Conservation (phyloP, 352 stramenopile genomes). For the Phytophthora litchii region DNA sequence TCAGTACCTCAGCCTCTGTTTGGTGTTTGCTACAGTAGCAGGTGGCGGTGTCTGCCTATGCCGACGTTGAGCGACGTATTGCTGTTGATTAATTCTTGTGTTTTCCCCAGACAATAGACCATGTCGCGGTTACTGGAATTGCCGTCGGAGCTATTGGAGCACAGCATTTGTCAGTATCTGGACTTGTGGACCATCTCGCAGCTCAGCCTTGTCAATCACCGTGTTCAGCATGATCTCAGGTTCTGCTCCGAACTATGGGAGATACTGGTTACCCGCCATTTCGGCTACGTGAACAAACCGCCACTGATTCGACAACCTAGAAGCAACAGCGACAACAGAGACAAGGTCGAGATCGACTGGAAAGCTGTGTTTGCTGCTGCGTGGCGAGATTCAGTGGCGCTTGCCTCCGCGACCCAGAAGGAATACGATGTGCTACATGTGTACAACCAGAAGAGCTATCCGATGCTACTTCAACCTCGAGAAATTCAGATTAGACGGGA, state of each 20-base stretch:
- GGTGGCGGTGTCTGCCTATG: conserved; percentile 11
- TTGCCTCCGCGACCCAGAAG: conserved; percentile 24
- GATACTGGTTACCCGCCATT: conserved; percentile 43
- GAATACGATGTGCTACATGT: conserved; percentile 46
- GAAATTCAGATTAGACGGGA: conserved; percentile 57
- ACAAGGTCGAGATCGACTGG: conserved; percentile 39
- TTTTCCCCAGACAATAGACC: not conserved
- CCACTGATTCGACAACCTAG: not conserved
- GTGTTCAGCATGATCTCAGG: conserved; percentile 40
- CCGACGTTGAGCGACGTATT: not conserved
- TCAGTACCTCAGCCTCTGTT: conserved; percentile 13
- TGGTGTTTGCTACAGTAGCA: conserved; percentile 15
- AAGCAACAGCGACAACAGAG: conserved; percentile 4
- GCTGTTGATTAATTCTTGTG: conserved; percentile 1
- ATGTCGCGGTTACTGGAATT: conserved; percentile 34
- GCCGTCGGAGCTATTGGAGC: conserved; percentile 46
- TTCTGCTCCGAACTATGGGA: conserved; percentile 43
- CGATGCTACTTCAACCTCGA: conserved; percentile 32
- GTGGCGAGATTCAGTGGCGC: conserved; percentile 39
- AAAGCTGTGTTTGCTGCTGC: conserved; percentile 49
- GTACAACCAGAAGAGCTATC: conserved; percentile 27
- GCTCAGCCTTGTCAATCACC: conserved; percentile 40
- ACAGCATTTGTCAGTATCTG: conserved; percentile 51
- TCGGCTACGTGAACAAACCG: conserved; percentile 46
- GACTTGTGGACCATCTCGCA: conserved; percentile 43